Conservation (phyloP, 129 eudicot species). For the Arctium minus region DNA sequence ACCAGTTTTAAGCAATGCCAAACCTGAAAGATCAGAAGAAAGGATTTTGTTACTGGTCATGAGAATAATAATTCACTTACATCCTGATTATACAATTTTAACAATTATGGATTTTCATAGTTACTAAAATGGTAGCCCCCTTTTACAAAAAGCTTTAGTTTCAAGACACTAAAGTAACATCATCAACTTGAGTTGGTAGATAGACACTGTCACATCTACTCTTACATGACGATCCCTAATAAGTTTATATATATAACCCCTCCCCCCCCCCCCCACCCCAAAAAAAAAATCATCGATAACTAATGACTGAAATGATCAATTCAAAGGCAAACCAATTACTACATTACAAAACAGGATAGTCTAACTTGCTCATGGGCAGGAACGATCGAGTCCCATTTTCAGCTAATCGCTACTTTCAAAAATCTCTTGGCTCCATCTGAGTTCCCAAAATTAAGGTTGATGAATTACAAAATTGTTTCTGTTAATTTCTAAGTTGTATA, state of each 20-base stretch:
- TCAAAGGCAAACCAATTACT: background rate
- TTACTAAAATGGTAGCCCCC: background rate
- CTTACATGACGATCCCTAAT: background rate
- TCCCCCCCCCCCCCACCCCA: background rate
- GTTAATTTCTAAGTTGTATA: background rate
- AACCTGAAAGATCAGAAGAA: conserved; percentile 43
- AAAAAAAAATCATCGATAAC: background rate
- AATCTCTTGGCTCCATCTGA: background rate
- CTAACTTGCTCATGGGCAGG: background rate
- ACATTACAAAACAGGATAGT: background rate
- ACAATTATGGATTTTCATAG: background rate
- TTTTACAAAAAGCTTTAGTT: background rate
- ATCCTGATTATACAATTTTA: background rate
- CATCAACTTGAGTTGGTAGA: too few relatives aligned
- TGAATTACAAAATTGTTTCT: background rate
- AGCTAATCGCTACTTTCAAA: background rate
- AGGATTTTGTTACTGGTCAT: background rate
- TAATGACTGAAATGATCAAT: background rate
- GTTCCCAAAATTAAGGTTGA: background rate
- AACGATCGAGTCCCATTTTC: background rate
- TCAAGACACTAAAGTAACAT: background rate
- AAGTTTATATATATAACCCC: background rate
- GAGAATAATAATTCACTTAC: background rate
- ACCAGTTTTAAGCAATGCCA: conserved; percentile 89
- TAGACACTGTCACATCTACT: background rate